Evolutionary conservation across 225 moss, liverwort and hornwort genomes (phyloP).

Genomic region (Bryum argenteum): DNA sequence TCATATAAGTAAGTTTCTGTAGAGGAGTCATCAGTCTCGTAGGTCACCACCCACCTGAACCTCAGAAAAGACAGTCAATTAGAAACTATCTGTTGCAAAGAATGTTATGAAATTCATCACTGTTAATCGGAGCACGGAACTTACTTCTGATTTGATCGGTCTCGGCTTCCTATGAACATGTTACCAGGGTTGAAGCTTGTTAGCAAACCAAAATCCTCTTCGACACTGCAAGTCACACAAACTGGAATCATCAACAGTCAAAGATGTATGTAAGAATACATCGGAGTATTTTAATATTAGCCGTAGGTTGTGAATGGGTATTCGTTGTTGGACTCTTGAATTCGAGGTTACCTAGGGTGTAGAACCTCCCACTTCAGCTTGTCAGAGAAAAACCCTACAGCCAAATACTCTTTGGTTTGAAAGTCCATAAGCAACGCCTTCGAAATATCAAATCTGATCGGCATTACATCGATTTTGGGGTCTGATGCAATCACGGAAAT

Average conservation of each 20-base stretch:
- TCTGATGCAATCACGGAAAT: constrained; percentile 65
- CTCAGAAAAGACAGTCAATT: not conserved
- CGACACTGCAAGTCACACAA: constrained; percentile 50
- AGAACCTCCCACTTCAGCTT: constrained; percentile 64
- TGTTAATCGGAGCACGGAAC: not conserved
- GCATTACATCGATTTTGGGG: constrained; percentile 60
- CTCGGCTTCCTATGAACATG: constrained; percentile 70
- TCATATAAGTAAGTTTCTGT: constrained; percentile 76
- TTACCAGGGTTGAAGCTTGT: constrained; percentile 64
- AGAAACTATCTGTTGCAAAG: not conserved
- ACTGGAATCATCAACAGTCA: not conserved
- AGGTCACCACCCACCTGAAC: constrained; percentile 80
- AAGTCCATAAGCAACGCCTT: constrained; percentile 75
- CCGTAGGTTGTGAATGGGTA: not conserved
- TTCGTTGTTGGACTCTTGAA: not conserved
- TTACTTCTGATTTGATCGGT: constrained; percentile 67
- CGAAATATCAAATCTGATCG: constrained; percentile 58
- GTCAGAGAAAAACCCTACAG: constrained; percentile 63
- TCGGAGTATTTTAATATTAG: not conserved
- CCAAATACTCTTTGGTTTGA: constrained; percentile 63
- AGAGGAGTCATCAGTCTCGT: constrained; percentile 68
- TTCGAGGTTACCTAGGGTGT: constrained; percentile 39
- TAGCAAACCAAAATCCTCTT: constrained; percentile 72
- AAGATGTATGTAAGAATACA: too few relatives aligned
- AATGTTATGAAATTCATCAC: not conserved